Evolutionary conservation across 306 rosid genomes (phyloP).

Genomic region (Cicer arietinum): DNA sequence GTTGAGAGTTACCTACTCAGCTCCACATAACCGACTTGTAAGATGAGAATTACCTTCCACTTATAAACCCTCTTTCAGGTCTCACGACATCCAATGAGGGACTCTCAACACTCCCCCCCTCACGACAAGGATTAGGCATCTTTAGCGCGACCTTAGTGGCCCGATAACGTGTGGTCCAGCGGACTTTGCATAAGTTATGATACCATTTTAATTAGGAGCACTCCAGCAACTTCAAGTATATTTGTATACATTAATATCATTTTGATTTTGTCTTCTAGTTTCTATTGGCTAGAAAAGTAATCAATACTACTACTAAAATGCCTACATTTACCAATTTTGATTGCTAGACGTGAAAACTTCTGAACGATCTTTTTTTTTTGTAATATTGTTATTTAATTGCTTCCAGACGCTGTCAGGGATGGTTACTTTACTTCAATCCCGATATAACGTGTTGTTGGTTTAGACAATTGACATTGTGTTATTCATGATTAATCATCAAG

Average conservation of each 20-base stretch:
- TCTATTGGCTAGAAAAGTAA: constrained; percentile 19
- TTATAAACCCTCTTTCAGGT: background rate
- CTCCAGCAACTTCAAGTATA: background rate
- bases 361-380: background rate
- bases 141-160: background rate
- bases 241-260: background rate
- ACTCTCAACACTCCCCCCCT: background rate
- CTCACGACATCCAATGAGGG: background rate
- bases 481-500: constrained; percentile 7
- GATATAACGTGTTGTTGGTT: background rate
- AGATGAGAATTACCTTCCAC: background rate
- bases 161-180: background rate
- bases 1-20: background rate
- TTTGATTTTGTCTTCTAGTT: constrained; percentile 7
- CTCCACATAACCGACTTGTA: background rate
- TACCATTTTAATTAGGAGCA: background rate
- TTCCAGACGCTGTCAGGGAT: constrained; percentile 24
- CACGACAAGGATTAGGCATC: background rate
- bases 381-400: constrained; percentile 8
- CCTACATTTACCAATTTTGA: background rate
- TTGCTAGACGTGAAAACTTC: constrained; percentile 17
- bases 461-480: constrained; percentile 5
- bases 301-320: background rate
- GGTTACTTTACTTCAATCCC: constrained; percentile 24
- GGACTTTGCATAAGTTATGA: background rate